Base-by-base conservation (phyloP, 2,329 filamentous ascomycete species). In the Monilinia fructigena region DNA sequence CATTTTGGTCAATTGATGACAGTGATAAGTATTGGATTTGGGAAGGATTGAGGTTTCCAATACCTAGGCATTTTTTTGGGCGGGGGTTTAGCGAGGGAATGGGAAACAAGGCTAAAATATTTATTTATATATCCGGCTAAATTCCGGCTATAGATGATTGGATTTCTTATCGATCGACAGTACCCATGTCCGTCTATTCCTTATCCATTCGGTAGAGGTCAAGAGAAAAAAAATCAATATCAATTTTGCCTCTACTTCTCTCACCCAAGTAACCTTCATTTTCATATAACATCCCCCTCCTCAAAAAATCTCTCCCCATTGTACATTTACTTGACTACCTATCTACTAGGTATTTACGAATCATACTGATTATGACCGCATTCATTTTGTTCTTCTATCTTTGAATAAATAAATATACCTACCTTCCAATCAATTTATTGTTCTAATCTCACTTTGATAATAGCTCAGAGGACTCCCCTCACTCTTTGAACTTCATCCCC, bases 1-100 rank as follows among this genome's bases (percentile, higher is more conserved):
- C 73, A 75, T 75, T 14, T 67, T 71, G 42, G 12, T 8, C 16
- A 52, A 50, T 40, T 50, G 58, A 48, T 40, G 45, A 20, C 47
- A 16, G 12, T 28, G 12, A 52, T 52, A 38, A 14, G 16, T 5
- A 20, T 47, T n/a, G 18, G 18, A 47, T 10, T 1, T 8, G 7
- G 16, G 45, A 42, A 42, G 40, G 8, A 47, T n/a, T 47, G 18
- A 20, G 42, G 42, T 47, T 18, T 31, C 18, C 26, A 35, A 35
- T 48, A 42, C 4, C 12, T 35, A 8, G 18, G 11, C 40, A 31
- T 48, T 48, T 48, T 59, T 59, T 54, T 48, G 26, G 16, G 18
- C 12, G 42, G 55, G 56, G 18, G n/a, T 47, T 47, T 59, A 59
- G 56, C 56, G 56, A 60, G 31, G 20, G n/a, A 48, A 8, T 3